Evolutionary conservation across 2,329 filamentous ascomycete genomes (phyloP).

Genomic region (Curvularia sp.): DNA sequence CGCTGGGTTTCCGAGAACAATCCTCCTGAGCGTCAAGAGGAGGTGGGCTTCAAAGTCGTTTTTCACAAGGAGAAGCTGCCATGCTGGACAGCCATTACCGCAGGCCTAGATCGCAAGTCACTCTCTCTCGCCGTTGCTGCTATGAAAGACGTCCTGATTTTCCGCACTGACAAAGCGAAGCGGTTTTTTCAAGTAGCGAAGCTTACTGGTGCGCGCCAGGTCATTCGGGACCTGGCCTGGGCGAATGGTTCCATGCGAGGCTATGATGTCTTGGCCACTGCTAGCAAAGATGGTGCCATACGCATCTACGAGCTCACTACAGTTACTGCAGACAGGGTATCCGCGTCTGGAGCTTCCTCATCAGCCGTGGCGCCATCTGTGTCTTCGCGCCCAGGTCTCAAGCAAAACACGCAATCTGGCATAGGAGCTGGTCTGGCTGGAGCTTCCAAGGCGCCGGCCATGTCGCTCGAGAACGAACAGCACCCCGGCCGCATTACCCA

Average conservation of each 20-base stretch:
- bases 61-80: conserved; percentile 90
- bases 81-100: conserved; percentile 76
- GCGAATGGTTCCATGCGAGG: conserved; percentile 89
- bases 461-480: conserved; percentile 62
- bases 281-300: conserved; percentile 88
- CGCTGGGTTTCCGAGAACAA: conserved; percentile 72
- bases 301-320: conserved; percentile 85
- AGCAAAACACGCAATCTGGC: conserved; percentile 56
- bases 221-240: conserved; percentile 91
- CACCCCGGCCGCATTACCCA: conserved; percentile 73
- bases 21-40: conserved; percentile 76
- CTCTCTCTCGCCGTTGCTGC: conserved; percentile 84
- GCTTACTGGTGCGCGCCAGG: conserved; percentile 73
- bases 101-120: conserved; percentile 81
- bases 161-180: conserved; percentile 75
- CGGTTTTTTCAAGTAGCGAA: conserved; percentile 87
- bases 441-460: conserved; percentile 52
- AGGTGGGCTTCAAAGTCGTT: conserved; percentile 82
- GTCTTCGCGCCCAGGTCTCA: conserved; percentile 35
- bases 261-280: conserved; percentile 88
- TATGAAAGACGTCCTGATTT: conserved; percentile 83
- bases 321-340: conserved; percentile 54
- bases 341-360: conserved; percentile 33
- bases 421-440: conserved; percentile 63
- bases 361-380: conserved; percentile 21